Conservation (phyloP, 345 rosid species). For the Eucalyptus regnans region DNA sequence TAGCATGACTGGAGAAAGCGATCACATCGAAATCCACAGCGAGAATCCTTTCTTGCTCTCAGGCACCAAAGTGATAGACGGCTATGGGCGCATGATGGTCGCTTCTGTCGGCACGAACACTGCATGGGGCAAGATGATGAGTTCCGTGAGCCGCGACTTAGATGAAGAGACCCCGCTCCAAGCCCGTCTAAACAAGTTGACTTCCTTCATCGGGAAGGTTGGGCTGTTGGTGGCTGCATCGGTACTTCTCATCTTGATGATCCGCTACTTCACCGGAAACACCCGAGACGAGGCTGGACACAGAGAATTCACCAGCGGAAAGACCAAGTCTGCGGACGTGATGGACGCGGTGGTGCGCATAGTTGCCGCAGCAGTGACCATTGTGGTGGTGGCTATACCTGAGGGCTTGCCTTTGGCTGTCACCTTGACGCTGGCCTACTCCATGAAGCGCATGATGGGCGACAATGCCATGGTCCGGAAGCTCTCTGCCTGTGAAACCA, state of each 20-base stretch:
- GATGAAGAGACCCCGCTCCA: constrained; percentile 63
- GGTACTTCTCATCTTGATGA: constrained; percentile 44
- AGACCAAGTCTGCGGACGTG: constrained; percentile 35
- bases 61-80: constrained; percentile 47
- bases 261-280: constrained; percentile 67
- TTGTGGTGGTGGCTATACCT: constrained; percentile 73
- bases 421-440: constrained; percentile 66
- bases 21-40: constrained; percentile 19
- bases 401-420: constrained; percentile 83
- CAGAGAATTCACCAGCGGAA: constrained; percentile 24
- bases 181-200: constrained; percentile 46
- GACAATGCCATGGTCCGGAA: constrained; percentile 87
- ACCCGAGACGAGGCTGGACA: constrained; percentile 43
- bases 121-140: constrained; percentile 71
- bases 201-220: constrained; percentile 54
- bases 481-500: constrained; percentile 76
- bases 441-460: constrained; percentile 78
- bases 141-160: constrained; percentile 27
- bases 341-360: constrained; percentile 45
- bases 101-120: constrained; percentile 68
- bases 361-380: constrained; percentile 58
- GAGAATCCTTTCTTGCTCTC: constrained; percentile 46
- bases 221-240: constrained; percentile 58
- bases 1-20: constrained; percentile 61
- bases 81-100: constrained; percentile 46